Evolutionary conservation across 192 early-diverging fungal genomes (phyloP).

Genomic region (Coemansia sp.): DNA sequence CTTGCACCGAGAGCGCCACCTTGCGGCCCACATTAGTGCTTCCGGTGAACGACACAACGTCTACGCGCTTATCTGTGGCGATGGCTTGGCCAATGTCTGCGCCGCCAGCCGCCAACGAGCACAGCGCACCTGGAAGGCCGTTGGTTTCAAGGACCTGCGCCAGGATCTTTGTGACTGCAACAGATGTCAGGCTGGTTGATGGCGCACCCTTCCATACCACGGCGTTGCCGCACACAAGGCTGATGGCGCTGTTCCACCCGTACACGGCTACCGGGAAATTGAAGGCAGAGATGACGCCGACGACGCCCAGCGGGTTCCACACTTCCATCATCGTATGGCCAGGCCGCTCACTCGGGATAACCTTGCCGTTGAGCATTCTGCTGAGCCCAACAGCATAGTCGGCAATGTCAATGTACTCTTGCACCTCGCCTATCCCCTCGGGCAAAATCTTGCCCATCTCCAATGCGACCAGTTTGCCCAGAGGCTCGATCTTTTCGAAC

Average conservation of each 20-base stretch:
- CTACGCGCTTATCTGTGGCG: constrained; percentile 65
- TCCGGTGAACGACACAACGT: constrained; percentile 89
- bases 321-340: constrained; percentile 95
- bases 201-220: constrained; percentile 89
- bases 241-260: constrained; percentile 93
- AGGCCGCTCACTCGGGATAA: constrained; percentile 86
- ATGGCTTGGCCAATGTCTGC: constrained; percentile 81
- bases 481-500: constrained; percentile 66
- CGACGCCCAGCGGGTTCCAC: constrained; percentile 90
- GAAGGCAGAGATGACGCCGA: constrained; percentile 92
- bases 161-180: constrained; percentile 89
- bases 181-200: constrained; percentile 71
- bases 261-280: constrained; percentile 93
- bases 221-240: constrained; percentile 85
- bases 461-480: constrained; percentile 83
- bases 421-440: constrained; percentile 92
- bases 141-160: constrained; percentile 78
- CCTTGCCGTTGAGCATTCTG: constrained; percentile 74
- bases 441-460: constrained; percentile 96
- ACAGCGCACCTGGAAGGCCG: constrained; percentile 77
- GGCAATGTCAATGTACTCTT: constrained; percentile 94
- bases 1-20: constrained; percentile 78
- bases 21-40: constrained; percentile 74
- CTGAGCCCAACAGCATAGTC: constrained; percentile 88
- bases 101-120: constrained; percentile 80